Evolutionary conservation across 2,329 filamentous ascomycete species (phyloP), one percentile per base, ranked within the genome.

Genomic region (Proliferodiscus dingleyae): DNA sequence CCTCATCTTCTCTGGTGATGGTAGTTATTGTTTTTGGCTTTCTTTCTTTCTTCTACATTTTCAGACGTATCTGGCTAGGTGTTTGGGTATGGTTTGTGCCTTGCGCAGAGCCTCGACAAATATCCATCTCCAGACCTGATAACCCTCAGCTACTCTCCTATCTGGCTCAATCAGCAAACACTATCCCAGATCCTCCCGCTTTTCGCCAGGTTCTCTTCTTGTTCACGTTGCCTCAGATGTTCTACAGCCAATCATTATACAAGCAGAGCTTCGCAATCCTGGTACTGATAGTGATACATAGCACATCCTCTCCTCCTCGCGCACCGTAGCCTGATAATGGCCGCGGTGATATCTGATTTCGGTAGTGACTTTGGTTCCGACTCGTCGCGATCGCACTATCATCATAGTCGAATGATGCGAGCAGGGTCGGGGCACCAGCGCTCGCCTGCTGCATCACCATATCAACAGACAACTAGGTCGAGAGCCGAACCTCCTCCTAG

Each of bases 341-440:
- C 78, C 62, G 73, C 78, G 68, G 66, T 82, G 67, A 75, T 82
- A 58, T 77, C 77, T 66, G 87, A 91, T 72, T 82, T 82, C 71
- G 47, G 42, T 58, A 77, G 77, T 66, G 87, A 91, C 72, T 82
- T 82, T 71, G 80, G 82, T 69, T 78, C 86, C 67, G 82, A 88
- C 69, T 74, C 82, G 58, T 75, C 79, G 60, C 78, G 81, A 69
- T 83, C 46, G 21, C 41, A 45, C 26, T 48, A 85, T 68, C 79
- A 60, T 41, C 58, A 51, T 47, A 43, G 43, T 81, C 50, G 54
- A 72, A 80, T 75, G 70, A 85, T 82, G 75, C 85, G 88, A 71
- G 68, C 70, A 48, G 53, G 66, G 65, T 53, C 71, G 53, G 70
- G 70, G 53, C 72, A 73, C 54, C 71, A 60, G 52, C 56, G 69